Evolutionary conservation across 2,329 filamentous ascomycete genomes (phyloP), one percentile per base, ranked within the genome.

Genomic region (Alternaria atra): DNA sequence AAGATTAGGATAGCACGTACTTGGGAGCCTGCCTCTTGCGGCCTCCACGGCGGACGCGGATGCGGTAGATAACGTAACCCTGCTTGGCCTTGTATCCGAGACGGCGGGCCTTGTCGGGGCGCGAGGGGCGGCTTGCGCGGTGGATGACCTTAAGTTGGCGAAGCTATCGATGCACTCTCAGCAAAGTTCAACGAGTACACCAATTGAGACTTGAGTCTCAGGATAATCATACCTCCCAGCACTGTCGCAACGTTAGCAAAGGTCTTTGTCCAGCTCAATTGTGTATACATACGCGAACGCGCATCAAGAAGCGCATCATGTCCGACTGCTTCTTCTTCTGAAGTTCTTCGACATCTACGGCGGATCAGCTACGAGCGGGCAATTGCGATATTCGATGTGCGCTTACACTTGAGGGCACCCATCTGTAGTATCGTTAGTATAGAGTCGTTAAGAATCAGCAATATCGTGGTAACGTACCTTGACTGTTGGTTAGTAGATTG

Each of bases 251-350:
- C 48, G 73, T 78, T 73, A 78, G 76, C 70, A 70, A 15, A 63
- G 54, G 60, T 58, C 61, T 40, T 17, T 25, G 1, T 42, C n/a
- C 27, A 34, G n/a, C 44, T 62, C 29, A 54, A 53, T 69, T 42
- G 27, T 53, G 12, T 67, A 32, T 71, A 78, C 76, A 43, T 77
- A 77, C 75, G 87, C 95, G 94, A 72, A 80, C 78, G 71, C 78
- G 94, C 85, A 97, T 93, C 87, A 99, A 91, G 90, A 99, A 99
- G 88, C 94, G 94, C 88, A 98, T 92, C 82, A 99, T 91, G 90
- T 99, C 95, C 84, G 93, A 97, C 91, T 99, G 95, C 93, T 99
- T 99, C 93, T 97, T 97, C 93, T 99, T 98, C 86, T 97, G 93
- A 88, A 99, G 91, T 90, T 99, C 95, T 90, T 99, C 96, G 87